These are phyloP conservation scores for Suillus fuscotomentosus DNA, from an alignment of 768 basidiomycete genomes.

Conservation along the genomic window DNA sequence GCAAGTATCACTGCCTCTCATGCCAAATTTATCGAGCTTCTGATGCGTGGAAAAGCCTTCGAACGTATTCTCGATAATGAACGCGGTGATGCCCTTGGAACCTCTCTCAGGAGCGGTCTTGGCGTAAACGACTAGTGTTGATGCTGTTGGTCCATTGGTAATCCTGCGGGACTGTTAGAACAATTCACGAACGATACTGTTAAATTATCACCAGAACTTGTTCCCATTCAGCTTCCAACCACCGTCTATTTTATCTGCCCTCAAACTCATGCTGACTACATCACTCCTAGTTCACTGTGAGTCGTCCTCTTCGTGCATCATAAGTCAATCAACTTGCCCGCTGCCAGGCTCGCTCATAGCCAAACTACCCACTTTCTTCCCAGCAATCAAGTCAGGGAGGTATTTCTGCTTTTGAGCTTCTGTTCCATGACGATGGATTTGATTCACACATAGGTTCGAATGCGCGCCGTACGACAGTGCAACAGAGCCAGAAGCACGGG, in stretches of 20 bases:
- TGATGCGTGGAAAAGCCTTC: conserved; percentile 86
- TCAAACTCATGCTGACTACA: conserved; percentile 90
- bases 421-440: conserved; percentile 84
- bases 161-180: conserved; percentile 56
- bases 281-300: conserved; percentile 52
- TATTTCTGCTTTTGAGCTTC: conserved; percentile 79
- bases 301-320: conserved; percentile 4
- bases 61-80: conserved; percentile 83
- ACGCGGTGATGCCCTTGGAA: conserved; percentile 89
- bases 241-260: conserved; percentile 73
- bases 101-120: conserved; percentile 77
- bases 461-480: conserved; percentile 92
- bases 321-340: conserved; percentile 39
- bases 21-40: conserved; percentile 94
- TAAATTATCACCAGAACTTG: conserved; percentile 78
- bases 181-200: not conserved
- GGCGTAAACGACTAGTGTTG: conserved; percentile 90
- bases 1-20: conserved; percentile 94
- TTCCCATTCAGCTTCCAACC: conserved; percentile 85
- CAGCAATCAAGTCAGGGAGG: conserved; percentile 75
- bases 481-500: conserved; percentile 86
- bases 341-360: conserved; percentile 94
- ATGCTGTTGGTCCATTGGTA: conserved; percentile 90
- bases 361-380: conserved; percentile 82
- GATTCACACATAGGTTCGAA: conserved; percentile 86